Percentiles rank a stretch among this genome's conserved stretches.
These are phyloP conservation scores for Aquilaria yunnanensis DNA, from an alignment of 345 rosid genomes.

Conservation along the genomic window DNA sequence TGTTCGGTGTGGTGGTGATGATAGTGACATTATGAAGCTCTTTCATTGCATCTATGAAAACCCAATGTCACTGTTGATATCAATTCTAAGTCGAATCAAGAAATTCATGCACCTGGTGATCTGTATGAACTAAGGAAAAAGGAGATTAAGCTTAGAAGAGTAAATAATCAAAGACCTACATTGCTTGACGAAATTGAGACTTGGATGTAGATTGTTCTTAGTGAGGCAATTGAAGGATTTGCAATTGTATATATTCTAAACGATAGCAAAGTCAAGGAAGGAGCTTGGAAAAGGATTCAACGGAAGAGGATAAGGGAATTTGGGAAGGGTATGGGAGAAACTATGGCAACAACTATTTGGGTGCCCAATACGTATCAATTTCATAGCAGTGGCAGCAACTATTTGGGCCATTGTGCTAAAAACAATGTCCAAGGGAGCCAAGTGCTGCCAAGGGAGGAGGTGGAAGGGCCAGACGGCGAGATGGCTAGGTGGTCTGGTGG, in stretches of 20 bases:
- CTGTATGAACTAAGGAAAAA: slow-evolving; percentile 70
- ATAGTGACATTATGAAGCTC: slow-evolving; percentile 51
- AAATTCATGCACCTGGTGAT: slow-evolving; percentile 51
- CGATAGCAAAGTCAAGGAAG: slow-evolving; percentile 54
- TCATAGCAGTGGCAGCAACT: no score
- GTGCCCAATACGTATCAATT: no score
- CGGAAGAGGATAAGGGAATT: slow-evolving; percentile 40
- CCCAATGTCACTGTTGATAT: slow-evolving; percentile 84
- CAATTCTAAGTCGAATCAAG: slow-evolving; percentile 68
- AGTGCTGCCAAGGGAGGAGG: slow-evolving; percentile 75
- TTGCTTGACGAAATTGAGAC: slow-evolving; percentile 51
- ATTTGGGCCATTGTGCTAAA: no score
- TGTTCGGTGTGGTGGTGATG: slow-evolving; percentile 83
- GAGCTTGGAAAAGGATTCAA: slow-evolving; percentile 44
- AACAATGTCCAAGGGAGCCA: no score
- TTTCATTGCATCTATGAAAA: slow-evolving; percentile 80
- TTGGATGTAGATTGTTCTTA: slow-evolving; percentile 37
- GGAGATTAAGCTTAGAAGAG: slow-evolving; percentile 78
- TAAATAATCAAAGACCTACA: slow-evolving; percentile 42
- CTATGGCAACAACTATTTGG: slow-evolving; percentile 41
- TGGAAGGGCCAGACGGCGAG: slow-evolving; percentile 49
- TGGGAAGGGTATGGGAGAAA: slow-evolving; percentile 71
- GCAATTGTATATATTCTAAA: slow-evolving; percentile 72
- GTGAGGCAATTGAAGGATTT: slow-evolving; percentile 66
- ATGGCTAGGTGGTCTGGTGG: slow-evolving; percentile 11